Evolutionary conservation across 2,329 filamentous ascomycete species (phyloP).

Genomic region (Amauroascus verrucosus): DNA sequence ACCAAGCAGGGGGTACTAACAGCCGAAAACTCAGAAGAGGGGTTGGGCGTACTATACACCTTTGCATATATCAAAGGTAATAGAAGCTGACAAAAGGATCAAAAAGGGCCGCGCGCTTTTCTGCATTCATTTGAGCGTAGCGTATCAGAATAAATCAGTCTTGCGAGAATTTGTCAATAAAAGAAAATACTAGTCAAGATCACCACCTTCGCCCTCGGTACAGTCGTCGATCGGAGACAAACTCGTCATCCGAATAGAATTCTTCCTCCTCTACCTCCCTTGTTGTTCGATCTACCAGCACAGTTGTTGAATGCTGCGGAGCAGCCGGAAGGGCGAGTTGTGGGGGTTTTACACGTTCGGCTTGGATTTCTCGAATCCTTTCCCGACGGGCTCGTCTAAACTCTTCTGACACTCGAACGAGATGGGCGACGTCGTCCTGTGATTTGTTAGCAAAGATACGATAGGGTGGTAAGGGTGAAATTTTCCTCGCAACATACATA

Average conservation of each 20-base stretch:
- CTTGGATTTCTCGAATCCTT: constrained; percentile 50
- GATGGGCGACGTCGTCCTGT: constrained; percentile 74
- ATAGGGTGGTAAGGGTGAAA: not conserved
- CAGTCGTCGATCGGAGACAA: not conserved
- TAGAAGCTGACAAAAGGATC: not conserved
- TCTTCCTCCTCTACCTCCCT: constrained; percentile 2
- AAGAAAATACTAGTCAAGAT: not conserved
- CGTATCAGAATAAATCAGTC: not conserved
- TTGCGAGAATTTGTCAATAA: not conserved
- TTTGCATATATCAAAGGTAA: not conserved
- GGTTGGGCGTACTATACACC: no score
- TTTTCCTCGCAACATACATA: constrained; percentile 75
- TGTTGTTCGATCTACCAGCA: constrained; percentile 5
- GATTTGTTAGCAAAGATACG: not conserved
- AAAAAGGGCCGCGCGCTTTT: not conserved
- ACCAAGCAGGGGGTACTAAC: not conserved
- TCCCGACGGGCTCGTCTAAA: constrained; percentile 59
- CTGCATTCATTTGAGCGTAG: not conserved
- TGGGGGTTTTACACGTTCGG: constrained; percentile 26
- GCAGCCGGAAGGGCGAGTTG: not conserved
- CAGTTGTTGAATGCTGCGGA: not conserved
- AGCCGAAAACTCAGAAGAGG: not conserved
- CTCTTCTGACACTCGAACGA: constrained; percentile 72
- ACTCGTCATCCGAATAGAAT: not conserved
- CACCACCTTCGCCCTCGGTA: constrained; percentile 1